Evolutionary conservation across 2,329 filamentous ascomycete genomes (phyloP).

Genomic region (Graphilbum fragrans): DNA sequence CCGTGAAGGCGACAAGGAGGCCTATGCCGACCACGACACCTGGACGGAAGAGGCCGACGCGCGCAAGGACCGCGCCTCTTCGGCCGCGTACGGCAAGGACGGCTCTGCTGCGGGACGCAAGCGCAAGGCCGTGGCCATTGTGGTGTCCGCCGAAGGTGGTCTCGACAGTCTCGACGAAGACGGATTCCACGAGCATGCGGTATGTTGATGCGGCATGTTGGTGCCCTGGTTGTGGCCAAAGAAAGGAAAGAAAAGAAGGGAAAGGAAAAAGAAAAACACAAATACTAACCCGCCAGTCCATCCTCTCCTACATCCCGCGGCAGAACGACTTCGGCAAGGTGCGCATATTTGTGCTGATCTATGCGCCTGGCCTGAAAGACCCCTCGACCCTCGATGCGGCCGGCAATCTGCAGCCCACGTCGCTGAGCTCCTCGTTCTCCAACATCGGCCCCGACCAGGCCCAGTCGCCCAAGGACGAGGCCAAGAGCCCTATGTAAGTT

Average conservation of each 20-base stretch:
- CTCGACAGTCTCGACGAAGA: constrained; percentile 46
- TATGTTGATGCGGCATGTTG: constrained; percentile 48
- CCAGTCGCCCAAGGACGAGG: constrained; percentile 53
- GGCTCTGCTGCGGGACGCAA: constrained; percentile 18
- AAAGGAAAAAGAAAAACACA: no score
- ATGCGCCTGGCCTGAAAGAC: constrained; percentile 69
- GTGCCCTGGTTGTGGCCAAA: no score
- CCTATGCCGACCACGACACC: constrained; percentile 74
- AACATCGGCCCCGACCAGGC: constrained; percentile 69
- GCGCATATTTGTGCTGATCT: constrained; percentile 81
- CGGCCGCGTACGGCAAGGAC: background rate
- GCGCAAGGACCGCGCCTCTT: constrained; percentile 26
- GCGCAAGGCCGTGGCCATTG: constrained; percentile 73
- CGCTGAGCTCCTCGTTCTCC: constrained; percentile 69
- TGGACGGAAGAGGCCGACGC: constrained; percentile 86
- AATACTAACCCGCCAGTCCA: constrained; percentile 43
- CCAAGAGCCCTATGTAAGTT: constrained; percentile 44
- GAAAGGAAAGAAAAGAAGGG: no score
- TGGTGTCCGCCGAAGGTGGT: constrained; percentile 68
- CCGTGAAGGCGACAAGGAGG: constrained; percentile 68
- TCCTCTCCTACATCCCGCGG: constrained; percentile 78
- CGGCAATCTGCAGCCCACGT: constrained; percentile 44
- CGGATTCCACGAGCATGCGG: constrained; percentile 64
- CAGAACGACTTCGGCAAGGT: constrained; percentile 60
- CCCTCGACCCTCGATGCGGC: constrained; percentile 35